Conservation (phyloP, 768 basidiomycete genomes). For the Pilatotrama ljubarskyi region DNA sequence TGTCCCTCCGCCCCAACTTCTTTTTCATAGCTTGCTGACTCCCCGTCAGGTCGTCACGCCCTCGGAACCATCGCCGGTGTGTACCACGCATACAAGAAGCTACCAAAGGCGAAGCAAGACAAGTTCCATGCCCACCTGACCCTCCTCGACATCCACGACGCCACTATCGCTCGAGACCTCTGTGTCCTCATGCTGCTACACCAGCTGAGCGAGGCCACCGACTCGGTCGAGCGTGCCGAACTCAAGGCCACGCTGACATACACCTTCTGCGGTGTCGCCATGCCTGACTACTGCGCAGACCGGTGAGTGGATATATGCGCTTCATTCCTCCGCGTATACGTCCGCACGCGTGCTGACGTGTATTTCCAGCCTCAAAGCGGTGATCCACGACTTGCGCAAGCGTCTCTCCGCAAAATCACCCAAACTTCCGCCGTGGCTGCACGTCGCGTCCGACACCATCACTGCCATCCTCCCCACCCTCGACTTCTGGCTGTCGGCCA, state of each 20-base stretch:
- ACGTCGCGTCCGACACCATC: background rate
- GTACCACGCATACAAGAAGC: background rate
- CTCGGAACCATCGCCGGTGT: conserved; percentile 17
- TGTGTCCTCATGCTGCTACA: conserved; percentile 19
- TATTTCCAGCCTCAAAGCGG: background rate
- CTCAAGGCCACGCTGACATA: conserved; percentile 14
- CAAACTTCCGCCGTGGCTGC: background rate
- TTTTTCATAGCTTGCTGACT: background rate
- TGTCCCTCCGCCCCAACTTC: background rate
- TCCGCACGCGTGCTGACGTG: background rate
- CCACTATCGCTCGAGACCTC: conserved; percentile 19
- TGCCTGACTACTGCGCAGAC: conserved; percentile 7
- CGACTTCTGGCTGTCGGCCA: conserved; percentile 1
- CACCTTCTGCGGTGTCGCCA: conserved; percentile 3
- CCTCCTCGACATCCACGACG: conserved; percentile 22
- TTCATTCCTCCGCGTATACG: background rate
- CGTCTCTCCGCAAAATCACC: background rate
- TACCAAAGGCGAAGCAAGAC: background rate
- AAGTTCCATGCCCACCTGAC: conserved; percentile 17
- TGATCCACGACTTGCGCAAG: background rate
- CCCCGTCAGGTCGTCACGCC: conserved; percentile 9
- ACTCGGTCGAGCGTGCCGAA: conserved; percentile 5
- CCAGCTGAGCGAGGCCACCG: background rate
- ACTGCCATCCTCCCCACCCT: background rate
- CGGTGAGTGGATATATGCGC: background rate